Percentiles rank a stretch among this genome's conserved stretches.
Conservation (phyloP, 2,329 filamentous ascomycete genomes). For the Botrytis fragariae region DNA sequence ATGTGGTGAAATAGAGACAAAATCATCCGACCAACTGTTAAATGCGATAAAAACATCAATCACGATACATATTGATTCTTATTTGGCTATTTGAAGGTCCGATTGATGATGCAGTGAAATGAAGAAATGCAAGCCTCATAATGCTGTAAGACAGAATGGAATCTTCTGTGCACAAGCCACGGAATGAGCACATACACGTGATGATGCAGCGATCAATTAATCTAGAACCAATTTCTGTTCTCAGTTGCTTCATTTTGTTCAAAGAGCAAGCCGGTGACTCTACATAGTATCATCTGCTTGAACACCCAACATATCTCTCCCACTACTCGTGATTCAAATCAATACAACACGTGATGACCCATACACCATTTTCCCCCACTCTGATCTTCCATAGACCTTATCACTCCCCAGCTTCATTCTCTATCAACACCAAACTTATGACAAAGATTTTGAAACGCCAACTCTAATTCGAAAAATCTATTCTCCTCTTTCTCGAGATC, state of each 20-base stretch:
- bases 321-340: no score
- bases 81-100: background rate
- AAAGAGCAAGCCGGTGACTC: no score
- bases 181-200: background rate
- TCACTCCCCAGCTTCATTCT: background rate
- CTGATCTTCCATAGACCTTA: background rate
- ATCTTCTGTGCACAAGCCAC: conserved; percentile 14
- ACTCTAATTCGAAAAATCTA: background rate
- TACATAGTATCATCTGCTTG: background rate
- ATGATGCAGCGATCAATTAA: background rate
- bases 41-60: background rate
- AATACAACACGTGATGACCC: background rate
- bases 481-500: background rate
- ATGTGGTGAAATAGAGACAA: background rate
- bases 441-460: background rate
- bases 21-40: background rate
- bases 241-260: background rate
- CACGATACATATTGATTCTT: background rate
- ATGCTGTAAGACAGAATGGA: conserved; percentile 4
- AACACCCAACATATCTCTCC: background rate
- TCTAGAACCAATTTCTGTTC: background rate
- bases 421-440: background rate
- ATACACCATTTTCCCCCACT: background rate
- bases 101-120: conserved; percentile 8
- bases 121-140: conserved; percentile 8